These are phyloP conservation scores for Aciculosporium take DNA, from an alignment of 2,329 filamentous ascomycete genomes.

Conservation along the genomic window DNA sequence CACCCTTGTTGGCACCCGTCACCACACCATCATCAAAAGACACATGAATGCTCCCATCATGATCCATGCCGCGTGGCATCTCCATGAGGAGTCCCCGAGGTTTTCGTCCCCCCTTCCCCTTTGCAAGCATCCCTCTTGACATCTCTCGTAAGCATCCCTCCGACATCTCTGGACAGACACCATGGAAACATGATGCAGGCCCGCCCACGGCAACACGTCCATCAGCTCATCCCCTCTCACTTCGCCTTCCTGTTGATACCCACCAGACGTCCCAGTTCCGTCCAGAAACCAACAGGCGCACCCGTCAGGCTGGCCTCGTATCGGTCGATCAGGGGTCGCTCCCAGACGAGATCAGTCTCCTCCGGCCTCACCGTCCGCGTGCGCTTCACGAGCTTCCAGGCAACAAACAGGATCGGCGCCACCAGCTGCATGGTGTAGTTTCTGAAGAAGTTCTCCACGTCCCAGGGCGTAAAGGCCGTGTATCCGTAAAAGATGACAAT, in stretches of 20 bases:
- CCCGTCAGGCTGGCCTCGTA: constrained; percentile 39
- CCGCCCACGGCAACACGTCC: not conserved
- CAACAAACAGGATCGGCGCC: constrained; percentile 36
- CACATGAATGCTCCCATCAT: too few relatives aligned
- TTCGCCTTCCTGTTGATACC: constrained; percentile 20
- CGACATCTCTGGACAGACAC: not conserved
- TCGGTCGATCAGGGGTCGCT: constrained; percentile 42
- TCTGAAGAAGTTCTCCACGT: constrained; percentile 30
- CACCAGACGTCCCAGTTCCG: constrained; percentile 33
- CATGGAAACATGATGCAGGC: not conserved
- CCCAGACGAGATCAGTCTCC: constrained; percentile 46
- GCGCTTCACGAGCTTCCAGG: constrained; percentile 50
- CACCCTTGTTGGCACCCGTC: too few relatives aligned
- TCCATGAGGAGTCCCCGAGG: too few relatives aligned
- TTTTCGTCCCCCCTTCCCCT: too few relatives aligned
- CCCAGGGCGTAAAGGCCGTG: constrained; percentile 34
- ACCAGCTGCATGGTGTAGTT: constrained; percentile 46
- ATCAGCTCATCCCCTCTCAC: constrained; percentile 7
- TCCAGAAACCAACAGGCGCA: constrained; percentile 39
- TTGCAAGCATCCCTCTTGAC: too few relatives aligned
- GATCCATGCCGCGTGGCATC: too few relatives aligned
- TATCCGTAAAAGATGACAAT: constrained; percentile 43
- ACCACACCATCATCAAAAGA: too few relatives aligned
- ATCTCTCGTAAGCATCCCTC: not conserved
- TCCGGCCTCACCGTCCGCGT: constrained; percentile 38